Evolutionary conservation across 768 basidiomycete genomes (phyloP).

Genomic region (Gloeophyllum trabeum): DNA sequence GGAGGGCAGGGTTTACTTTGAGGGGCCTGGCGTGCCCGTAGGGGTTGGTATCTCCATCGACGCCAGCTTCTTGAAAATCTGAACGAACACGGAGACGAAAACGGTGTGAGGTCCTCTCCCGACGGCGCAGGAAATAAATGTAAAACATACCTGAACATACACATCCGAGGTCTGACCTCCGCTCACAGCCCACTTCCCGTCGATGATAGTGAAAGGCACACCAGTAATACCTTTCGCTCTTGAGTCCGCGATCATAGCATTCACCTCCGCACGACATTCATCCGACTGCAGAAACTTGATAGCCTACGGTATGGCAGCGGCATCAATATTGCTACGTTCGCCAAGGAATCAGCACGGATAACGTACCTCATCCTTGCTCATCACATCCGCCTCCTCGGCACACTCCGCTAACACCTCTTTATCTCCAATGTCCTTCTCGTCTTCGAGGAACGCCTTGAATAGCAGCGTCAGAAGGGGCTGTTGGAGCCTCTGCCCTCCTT

Average conservation of each 20-base stretch:
- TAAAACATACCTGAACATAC: conserved; percentile 44
- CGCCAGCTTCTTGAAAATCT: conserved; percentile 3
- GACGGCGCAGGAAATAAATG: neutral
- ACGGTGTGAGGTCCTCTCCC: neutral
- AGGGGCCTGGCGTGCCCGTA: neutral
- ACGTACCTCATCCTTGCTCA: conserved; percentile 51
- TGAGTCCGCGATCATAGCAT: conserved; percentile 49
- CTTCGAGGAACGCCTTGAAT: conserved; percentile 58
- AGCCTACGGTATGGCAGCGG: conserved; percentile 37
- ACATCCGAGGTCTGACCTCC: conserved; percentile 67
- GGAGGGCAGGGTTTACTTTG: neutral
- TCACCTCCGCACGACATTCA: conserved; percentile 54
- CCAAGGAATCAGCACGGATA: neutral
- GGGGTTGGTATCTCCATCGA: neutral
- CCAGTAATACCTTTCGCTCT: conserved; percentile 61
- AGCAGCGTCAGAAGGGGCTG: conserved; percentile 41
- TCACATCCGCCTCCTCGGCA: conserved; percentile 43
- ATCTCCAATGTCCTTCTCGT: conserved; percentile 53
- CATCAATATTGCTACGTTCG: neutral
- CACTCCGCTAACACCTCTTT: conserved; percentile 43
- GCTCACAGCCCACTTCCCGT: conserved; percentile 67
- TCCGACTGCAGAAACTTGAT: conserved; percentile 52
- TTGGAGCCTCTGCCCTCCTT: conserved; percentile 53
- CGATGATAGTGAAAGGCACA: conserved; percentile 72
- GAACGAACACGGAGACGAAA: neutral